A percentile compares a stretch with the other conserved stretches of the same genome.
Conservation (phyloP, 768 basidiomycete species). For the Suillus luteus region DNA sequence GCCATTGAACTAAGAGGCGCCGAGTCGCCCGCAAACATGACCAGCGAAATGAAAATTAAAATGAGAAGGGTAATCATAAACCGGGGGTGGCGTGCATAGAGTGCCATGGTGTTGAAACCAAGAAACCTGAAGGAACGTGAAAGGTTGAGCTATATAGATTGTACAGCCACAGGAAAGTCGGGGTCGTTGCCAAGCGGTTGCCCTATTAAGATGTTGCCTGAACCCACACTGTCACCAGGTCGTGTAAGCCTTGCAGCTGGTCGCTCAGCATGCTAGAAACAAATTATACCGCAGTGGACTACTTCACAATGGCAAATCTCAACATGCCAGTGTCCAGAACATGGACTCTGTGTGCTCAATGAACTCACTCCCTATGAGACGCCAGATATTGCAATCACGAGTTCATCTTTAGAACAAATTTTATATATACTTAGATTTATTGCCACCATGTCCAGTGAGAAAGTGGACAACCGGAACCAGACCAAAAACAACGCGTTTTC, state of each 20-base stretch:
- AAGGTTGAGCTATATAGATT: background rate
- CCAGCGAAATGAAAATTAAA: conserved; percentile 27
- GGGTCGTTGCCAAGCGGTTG: background rate
- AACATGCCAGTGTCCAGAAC: background rate
- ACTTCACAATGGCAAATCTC: background rate
- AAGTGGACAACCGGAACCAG: background rate
- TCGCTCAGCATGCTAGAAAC: background rate
- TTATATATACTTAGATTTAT: background rate
- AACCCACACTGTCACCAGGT: background rate
- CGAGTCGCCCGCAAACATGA: conserved; percentile 27
- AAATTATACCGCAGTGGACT: background rate
- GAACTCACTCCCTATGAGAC: too few relatives aligned
- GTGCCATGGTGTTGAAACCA: conserved; percentile 21
- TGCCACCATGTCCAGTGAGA: background rate
- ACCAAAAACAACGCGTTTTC: background rate
- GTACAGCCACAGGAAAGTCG: background rate
- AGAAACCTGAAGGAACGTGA: conserved; percentile 14
- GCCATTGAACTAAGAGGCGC: conserved; percentile 6
- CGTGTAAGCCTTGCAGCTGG: too few relatives aligned
- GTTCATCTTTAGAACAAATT: background rate
- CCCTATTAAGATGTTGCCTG: background rate
- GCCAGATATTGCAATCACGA: background rate
- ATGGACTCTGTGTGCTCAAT: background rate
- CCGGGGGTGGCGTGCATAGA: conserved; percentile 33
- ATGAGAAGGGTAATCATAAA: conserved; percentile 32